Conservation (phyloP, 331 rosid species). For the Acacia concinna region DNA sequence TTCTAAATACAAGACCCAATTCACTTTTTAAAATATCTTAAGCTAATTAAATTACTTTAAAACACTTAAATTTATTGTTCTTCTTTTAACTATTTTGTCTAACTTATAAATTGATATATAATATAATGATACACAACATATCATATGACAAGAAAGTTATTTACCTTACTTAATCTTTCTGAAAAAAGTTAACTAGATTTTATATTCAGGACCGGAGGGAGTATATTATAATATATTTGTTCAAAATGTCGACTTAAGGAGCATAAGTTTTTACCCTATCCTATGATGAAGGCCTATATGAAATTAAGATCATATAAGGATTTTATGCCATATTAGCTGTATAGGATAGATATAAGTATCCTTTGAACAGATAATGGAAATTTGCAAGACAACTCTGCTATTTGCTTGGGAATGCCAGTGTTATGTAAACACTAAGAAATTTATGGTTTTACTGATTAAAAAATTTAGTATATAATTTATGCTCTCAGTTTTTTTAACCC, state of each 20-base stretch:
- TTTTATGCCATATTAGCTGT: not conserved
- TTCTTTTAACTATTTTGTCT: no score
- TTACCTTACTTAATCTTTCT: no score
- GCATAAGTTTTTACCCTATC: not conserved
- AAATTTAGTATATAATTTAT: not conserved
- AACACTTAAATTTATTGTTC: no score
- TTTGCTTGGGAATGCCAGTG: not conserved
- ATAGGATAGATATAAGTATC: not conserved
- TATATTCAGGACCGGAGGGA: no score
- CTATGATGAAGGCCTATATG: not conserved
- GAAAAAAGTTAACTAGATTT: no score
- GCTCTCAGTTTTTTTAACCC: constrained; percentile 8
- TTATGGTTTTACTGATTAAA: not conserved
- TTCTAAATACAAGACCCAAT: no score
- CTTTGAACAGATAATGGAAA: not conserved
- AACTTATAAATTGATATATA: no score
- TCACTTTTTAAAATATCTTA: no score
- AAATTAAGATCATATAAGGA: not conserved
- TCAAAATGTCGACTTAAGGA: not conserved
- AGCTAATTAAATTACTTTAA: no score
- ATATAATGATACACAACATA: no score
- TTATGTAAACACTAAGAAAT: not conserved
- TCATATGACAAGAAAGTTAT: no score
- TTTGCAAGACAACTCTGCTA: not conserved
- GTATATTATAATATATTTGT: not conserved